Evolutionary conservation across 306 rosid species (phyloP), one percentile per base, ranked within the genome.

Genomic region (Prunus armeniaca): DNA sequence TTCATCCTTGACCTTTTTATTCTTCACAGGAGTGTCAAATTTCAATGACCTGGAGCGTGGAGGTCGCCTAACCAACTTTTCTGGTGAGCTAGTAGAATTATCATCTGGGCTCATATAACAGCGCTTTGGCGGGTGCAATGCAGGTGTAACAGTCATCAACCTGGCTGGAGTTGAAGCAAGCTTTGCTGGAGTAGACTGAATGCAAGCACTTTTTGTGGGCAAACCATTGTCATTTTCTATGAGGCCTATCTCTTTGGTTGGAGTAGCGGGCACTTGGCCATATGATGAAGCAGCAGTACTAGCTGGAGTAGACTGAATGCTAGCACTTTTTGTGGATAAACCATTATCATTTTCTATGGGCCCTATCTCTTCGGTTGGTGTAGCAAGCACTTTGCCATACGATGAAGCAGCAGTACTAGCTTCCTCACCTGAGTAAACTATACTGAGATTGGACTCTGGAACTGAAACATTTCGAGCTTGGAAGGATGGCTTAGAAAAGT

Each of bases 1-100:
- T 63, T 83, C 84, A 32, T 32, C 25, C n/a, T 73, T 67, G 22
- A 14, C 38, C 45, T 24, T 73, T 66, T 28, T 84, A 61, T 83
- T 85, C 83, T 88, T 93, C 75, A 86, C 82, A 5, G 93, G 97
- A 78, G 93, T 78, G 83, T 89, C 94, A 51, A 91, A 94, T 80
- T 83, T 88, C 81, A 95, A 84, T 9, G 93, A 87, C 77, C 93
- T 89, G 15, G 84, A 61, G 15, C 88, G 79, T 12, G 87, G 81
- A 51, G 90, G 87, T 1, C 90, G 90, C 81, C 93, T 82, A 67
- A 79, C 85, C 77, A 96, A 61, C 74, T 84, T 92, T 81, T 65
- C 82, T 3, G 76, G 72, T 27, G 86, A 75, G 80, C 67, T 77
- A 64, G 46, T 18, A 64, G 6, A 64, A 64, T 13, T 25, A 30